These are phyloP conservation scores for Myxozyma neglecta DNA, from an alignment of 805 yeast genomes.

Conservation along the genomic window DNA sequence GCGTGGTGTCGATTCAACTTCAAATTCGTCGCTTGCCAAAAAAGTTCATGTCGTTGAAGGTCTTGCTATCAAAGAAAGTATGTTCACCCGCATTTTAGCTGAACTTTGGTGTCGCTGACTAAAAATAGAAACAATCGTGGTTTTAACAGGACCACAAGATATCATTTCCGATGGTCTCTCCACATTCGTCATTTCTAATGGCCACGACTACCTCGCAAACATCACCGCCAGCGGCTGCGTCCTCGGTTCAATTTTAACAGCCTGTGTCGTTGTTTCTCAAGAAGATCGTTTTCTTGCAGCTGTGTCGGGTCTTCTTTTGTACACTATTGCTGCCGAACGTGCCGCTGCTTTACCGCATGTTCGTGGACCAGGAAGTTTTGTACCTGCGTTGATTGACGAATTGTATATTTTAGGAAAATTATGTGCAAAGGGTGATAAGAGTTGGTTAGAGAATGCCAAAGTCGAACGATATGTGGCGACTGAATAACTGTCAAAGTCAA, in stretches of 20 bases:
- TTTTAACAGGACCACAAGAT: constrained; percentile 66
- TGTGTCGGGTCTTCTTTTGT: constrained; percentile 54
- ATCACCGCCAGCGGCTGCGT: constrained; percentile 87
- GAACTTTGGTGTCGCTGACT: constrained; percentile 15
- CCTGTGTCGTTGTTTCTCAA: constrained; percentile 51
- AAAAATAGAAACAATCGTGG: constrained; percentile 53
- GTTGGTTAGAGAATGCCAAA: constrained; percentile 23
- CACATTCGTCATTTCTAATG: constrained; percentile 50
- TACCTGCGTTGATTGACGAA: constrained; percentile 49
- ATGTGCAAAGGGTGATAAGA: constrained; percentile 5
- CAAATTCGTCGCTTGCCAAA: constrained; percentile 48
- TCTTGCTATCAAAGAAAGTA: constrained; percentile 24
- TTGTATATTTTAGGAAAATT: constrained; percentile 30
- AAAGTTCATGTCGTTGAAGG: constrained; percentile 17
- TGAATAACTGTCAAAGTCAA: background rate
- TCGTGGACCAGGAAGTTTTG: constrained; percentile 58
- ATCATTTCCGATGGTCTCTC: constrained; percentile 50
- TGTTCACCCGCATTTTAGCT: background rate
- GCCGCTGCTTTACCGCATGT: constrained; percentile 47
- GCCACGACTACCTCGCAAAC: constrained; percentile 59
- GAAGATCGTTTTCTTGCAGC: constrained; percentile 46
- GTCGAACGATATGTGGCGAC: constrained; percentile 11
- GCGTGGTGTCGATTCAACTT: constrained; percentile 67
- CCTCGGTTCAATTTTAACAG: constrained; percentile 68
- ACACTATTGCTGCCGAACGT: constrained; percentile 59